Conservation (phyloP, 2,329 filamentous ascomycete species). For the Cladophialophora chaetospira region DNA sequence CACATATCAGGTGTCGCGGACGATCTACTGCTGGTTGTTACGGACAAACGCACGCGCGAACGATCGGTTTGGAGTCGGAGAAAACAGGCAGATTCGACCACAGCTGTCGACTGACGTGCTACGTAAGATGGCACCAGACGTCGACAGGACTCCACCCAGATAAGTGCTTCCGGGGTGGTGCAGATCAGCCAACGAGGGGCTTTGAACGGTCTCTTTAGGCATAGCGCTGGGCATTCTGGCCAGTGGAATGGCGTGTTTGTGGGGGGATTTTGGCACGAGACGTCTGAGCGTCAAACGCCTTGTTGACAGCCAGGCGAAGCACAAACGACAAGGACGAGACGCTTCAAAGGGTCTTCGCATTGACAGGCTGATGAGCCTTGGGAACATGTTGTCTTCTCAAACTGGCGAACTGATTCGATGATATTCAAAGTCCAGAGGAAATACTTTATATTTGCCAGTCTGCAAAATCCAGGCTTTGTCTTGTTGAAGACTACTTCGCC, state of each 20-base stretch:
- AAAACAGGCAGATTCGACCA: constrained; percentile 24
- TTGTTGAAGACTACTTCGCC: constrained; percentile 8
- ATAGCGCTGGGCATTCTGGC: constrained; percentile 1
- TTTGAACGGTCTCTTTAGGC: neutral
- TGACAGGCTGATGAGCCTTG: too few relatives aligned
- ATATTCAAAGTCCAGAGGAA: neutral
- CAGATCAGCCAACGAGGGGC: constrained; percentile 12
- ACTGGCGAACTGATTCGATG: too few relatives aligned
- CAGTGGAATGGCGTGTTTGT: neutral
- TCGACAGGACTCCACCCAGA: constrained; percentile 1
- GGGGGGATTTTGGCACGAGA: neutral
- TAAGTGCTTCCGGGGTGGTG: constrained; percentile 10
- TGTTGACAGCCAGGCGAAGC: constrained; percentile 1
- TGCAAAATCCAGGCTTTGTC: neutral
- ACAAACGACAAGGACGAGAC: neutral
- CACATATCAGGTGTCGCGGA: constrained; percentile 8
- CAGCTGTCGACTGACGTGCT: neutral
- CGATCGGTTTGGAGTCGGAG: constrained; percentile 19
- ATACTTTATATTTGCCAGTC: neutral
- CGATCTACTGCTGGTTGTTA: neutral
- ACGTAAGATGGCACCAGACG: neutral
- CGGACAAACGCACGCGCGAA: constrained; percentile 20
- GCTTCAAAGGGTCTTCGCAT: neutral
- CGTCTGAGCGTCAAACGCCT: constrained; percentile 2
- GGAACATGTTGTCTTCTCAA: too few relatives aligned